Base-by-base conservation (phyloP, 768 basidiomycete genomes). In the Amanita inopinata region DNA sequence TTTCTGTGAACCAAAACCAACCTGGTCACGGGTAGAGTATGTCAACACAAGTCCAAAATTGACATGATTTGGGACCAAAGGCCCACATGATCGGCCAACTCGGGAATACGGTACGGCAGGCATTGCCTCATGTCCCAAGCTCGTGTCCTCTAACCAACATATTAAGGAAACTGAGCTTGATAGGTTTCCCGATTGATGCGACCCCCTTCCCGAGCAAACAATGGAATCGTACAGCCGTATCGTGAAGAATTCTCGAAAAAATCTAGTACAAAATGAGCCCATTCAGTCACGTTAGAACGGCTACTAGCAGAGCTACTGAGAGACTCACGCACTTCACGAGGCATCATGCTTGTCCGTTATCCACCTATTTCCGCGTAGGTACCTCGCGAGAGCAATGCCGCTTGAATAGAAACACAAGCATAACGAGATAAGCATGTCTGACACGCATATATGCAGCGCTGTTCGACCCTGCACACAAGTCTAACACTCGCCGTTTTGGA, bases 61-160 rank as follows among this genome's bases (percentile, higher is more conserved):
- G 31, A 15, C 7, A 7, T 7, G 27, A n/a, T 28, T 28, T 28
- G 27, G 40, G 11, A 17, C 30, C 35, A 31, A 23, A 27, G 38
- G 18, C 33, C 53, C 60, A 51, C 51, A 49, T 51, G 53, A 56
- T 51, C 40, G 50, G 51, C 38, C 32, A 20, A 24, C 33, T 31
- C 52, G 57, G 60, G 58, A 47, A 39, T 43, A 41, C 64, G 64
- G 64, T 54, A 53, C 62, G 61, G 49, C 47, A 38, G 20, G 47
- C 50, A 38, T 39, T 37, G 35, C 60, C 60, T 64, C 60, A 45
- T 59, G 60, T 53, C 22, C n/a, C 33, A 35, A 35, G 41, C 33
- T 27, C 22, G 32, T 32, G 40, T 33, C 40, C 40, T 3, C n/a
- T 51, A 22, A 15, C 20, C 19, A 23, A 44, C 45, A 40, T 40